Base-by-base conservation (phyloP, 1,284 basidiomycete genomes). In the Ceratobasidium sp. region DNA sequence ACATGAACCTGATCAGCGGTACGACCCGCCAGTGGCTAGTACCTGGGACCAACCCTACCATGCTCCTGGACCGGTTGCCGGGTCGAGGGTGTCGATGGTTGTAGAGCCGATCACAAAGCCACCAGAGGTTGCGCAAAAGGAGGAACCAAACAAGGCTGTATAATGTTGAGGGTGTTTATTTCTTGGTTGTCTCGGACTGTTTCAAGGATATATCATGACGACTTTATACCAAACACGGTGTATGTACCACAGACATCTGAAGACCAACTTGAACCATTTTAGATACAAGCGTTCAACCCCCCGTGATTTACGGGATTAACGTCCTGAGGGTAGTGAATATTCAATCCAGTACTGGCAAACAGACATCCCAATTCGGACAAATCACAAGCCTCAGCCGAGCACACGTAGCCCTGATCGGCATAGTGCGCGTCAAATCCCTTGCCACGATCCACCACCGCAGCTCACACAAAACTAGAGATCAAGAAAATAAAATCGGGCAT, bases 381-480 rank as follows among this genome's bases (percentile, higher is more conserved):
- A n/a, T n/a, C n/a, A n/a, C n/a, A n/a, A n/a, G n/a, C n/a, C n/a
- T n/a, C n/a, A 22, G 58, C 58, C 58, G 40, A 62, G 58, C 27
- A 62, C 58, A 49, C 58, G 58, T 43, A 49, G 25, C 58, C 58
- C 17, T 13, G 31, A 49, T 50, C 58, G 58, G 58, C 58, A 29
- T 15, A 34, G 13, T 25, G 8, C 38, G 8, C 8, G 38, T 40
- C 38, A 40, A 17, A n/a, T n/a, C n/a, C 38, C 38, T 40, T 17
- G 38, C 7, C 38, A n/a, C 49, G 49, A 43, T 27, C 29, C 31
- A 43, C 58, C 27, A 35, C 31, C 58, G 40, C 45, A 62, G 43
- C 45, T 13, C 31, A 12, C 58, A 62, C 49, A 34, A 49, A 35
- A 47, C 57, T 43, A 50, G 40, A 56, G 25, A 58, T 40, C 35